Base-by-base conservation (phyloP, 768 basidiomycete genomes). In the Boletellus ananiceps region DNA sequence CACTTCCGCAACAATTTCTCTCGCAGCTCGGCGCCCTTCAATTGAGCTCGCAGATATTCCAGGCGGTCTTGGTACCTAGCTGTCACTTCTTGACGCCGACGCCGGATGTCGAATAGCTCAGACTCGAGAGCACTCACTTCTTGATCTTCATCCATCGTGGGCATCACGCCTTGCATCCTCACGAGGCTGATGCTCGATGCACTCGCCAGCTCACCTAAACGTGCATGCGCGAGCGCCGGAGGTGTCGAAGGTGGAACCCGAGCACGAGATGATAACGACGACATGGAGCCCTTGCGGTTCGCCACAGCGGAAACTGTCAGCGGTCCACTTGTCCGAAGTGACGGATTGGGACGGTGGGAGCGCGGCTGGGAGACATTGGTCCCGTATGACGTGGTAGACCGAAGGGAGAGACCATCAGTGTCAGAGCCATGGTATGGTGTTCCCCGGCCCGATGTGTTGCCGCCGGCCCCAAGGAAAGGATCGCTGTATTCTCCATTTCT, bases 11-110 rank as follows among this genome's bases (percentile, higher is more conserved):
- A 56, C 57, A 92, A 68, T 64, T 88, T 88, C 71, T 92, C 90
- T 54, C 86, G 86, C 60, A 92, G 64, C 69, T 90, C 85, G 2
- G 88, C 89, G 16, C 86, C 84, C 69, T 89, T 90, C 62, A 92
- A 63, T 68, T 86, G 85, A 33, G 89, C 89, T 32, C 85, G 79
- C 57, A 92, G 70, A 62, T 87, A 92, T 54, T 89, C 88, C 60
- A 92, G 64, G 40, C 88, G 81, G 31, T 78, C 78, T 47, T 86
- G 83, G 59, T 92, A 92, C 56, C 88, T 78, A 55, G 70, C 72
- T 31, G 75, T 77, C 27, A 92, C 86, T 58, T 89, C 88, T 47
- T 79, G 81, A 33, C 86, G 72, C 54, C 86, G 75, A 52, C 79
- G 65, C 47, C 84, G 78, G 49, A 92, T 83, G 46, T 88, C 86